A percentile compares a stretch with the other conserved stretches of the same genome.
These are phyloP conservation scores for Zymoseptoria brevis DNA, from an alignment of 2,329 filamentous ascomycete genomes.

Conservation along the genomic window DNA sequence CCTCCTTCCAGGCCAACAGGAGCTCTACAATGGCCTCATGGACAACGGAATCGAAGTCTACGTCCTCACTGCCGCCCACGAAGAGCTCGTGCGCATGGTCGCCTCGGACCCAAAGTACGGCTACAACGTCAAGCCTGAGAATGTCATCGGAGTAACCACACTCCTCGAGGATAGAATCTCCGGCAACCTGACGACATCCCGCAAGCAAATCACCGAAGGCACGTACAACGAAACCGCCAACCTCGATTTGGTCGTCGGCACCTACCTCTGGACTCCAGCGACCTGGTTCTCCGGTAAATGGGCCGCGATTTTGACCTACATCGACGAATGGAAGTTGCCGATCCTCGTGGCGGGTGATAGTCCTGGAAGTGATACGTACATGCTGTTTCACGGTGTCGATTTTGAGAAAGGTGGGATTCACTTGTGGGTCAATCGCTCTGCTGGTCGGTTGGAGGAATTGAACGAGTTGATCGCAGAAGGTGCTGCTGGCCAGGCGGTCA, in stretches of 20 bases:
- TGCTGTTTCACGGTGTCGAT: slow-evolving; percentile 41
- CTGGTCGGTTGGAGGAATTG: slow-evolving; percentile 31
- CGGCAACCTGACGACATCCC: slow-evolving; percentile 30
- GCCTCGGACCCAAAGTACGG: slow-evolving; percentile 40
- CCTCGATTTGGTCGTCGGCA: slow-evolving; percentile 34
- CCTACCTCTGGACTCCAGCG: slow-evolving; percentile 38
- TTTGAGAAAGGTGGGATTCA: slow-evolving; percentile 36
- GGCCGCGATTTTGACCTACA: slow-evolving; percentile 32
- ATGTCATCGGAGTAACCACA: slow-evolving; percentile 39
- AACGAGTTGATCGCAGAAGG: slow-evolving; percentile 33
- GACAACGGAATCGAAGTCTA: slow-evolving; percentile 39
- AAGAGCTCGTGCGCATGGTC: slow-evolving; percentile 42
- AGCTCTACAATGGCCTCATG: slow-evolving; percentile 40
- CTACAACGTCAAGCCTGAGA: slow-evolving; percentile 39
- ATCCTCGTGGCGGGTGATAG: slow-evolving; percentile 39
- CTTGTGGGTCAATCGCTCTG: slow-evolving; percentile 37
- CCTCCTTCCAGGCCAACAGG: slow-evolving; percentile 35
- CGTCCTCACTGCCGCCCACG: slow-evolving; percentile 36
- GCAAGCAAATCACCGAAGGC: slow-evolving; percentile 36
- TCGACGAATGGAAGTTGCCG: slow-evolving; percentile 39
- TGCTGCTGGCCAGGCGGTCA: slow-evolving; percentile 29
- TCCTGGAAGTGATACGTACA: slow-evolving; percentile 37
- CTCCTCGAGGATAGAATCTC: slow-evolving; percentile 29
- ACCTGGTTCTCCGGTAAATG: slow-evolving; percentile 41
- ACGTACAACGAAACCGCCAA: slow-evolving; percentile 32